These are phyloP conservation scores for Inonotus hispidus DNA, from an alignment of 1,284 basidiomycete species.

Conservation along the genomic window DNA sequence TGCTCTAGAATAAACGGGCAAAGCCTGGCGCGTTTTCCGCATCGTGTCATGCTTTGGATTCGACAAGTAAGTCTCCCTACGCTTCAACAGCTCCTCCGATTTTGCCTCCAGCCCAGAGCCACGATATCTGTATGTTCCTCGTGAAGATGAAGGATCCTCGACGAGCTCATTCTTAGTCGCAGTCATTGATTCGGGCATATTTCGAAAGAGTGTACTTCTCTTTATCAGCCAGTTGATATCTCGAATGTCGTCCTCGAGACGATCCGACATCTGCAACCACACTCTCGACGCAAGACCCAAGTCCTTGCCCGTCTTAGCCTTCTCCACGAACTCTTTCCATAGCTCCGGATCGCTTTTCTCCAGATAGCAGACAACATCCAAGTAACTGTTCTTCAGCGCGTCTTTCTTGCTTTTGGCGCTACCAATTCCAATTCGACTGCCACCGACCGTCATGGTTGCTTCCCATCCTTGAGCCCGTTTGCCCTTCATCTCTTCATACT, in stretches of 20 bases:
- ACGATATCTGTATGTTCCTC: slow-evolving; percentile 27
- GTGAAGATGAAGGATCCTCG: slow-evolving; percentile 6
- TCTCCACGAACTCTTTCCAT: slow-evolving; percentile 70
- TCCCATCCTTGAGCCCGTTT: slow-evolving; percentile 53
- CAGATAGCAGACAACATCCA: slow-evolving; percentile 86
- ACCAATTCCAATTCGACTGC: slow-evolving; percentile 78
- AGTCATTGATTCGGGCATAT: slow-evolving; percentile 32
- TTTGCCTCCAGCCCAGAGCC: slow-evolving; percentile 40
- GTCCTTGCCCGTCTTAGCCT: slow-evolving; percentile 58
- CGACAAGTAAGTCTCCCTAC: slow-evolving; percentile 57
- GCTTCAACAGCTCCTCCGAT: slow-evolving; percentile 52
- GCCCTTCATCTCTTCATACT: slow-evolving; percentile 37
- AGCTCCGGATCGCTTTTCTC: slow-evolving; percentile 77
- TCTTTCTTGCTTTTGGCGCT: slow-evolving; percentile 68
- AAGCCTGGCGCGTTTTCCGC: slow-evolving; percentile 56
- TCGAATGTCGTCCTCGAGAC: slow-evolving; percentile 70
- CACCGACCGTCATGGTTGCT: slow-evolving; percentile 78
- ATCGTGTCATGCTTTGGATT: slow-evolving; percentile 64
- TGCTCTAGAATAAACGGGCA: slow-evolving; percentile 73
- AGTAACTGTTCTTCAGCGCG: slow-evolving; percentile 71
- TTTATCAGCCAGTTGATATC: slow-evolving; percentile 69
- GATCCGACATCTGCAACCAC: slow-evolving; percentile 62
- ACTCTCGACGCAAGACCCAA: slow-evolving; percentile 71
- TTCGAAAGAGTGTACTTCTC: slow-evolving; percentile 44
- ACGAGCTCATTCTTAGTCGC: background rate